phyloP scores from a whole-genome alignment of 352 stramenopile genomes.

The Pythium vanterpoolii region DNA sequence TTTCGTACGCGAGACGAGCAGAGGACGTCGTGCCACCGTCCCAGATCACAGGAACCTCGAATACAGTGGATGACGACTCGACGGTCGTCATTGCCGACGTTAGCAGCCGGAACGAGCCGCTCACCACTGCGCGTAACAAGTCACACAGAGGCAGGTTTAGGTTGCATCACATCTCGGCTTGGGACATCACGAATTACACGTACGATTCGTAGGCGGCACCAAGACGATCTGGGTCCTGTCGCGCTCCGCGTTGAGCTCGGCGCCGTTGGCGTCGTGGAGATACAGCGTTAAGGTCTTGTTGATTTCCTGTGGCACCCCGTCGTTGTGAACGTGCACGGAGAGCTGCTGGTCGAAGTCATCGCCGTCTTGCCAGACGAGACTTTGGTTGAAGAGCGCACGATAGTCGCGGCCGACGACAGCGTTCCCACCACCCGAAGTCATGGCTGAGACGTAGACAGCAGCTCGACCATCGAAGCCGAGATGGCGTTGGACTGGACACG shows the following conservation, averaged over 20 bases:
- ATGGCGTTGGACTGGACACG: constrained; percentile 51
- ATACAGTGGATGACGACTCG: constrained; percentile 25
- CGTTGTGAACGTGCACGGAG: constrained; percentile 62
- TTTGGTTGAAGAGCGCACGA: constrained; percentile 56
- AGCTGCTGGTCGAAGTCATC: constrained; percentile 66
- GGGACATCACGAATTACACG: too few relatives aligned
- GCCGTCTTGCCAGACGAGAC: constrained; percentile 73
- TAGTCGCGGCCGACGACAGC: constrained; percentile 56
- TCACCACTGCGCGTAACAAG: constrained; percentile 36
- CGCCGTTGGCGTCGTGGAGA: constrained; percentile 57
- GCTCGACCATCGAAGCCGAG: constrained; percentile 56
- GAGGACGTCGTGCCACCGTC: constrained; percentile 45
- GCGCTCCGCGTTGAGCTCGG: constrained; percentile 45
- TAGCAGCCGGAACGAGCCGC: constrained; percentile 53
- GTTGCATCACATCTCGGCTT: background rate
- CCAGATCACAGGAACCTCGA: constrained; percentile 60
- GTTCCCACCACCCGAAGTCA: constrained; percentile 31
- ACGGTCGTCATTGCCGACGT: constrained; percentile 26
- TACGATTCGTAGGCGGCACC: constrained; percentile 51
- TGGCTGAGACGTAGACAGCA: constrained; percentile 59
- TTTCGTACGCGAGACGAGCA: constrained; percentile 40
- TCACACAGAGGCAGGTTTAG: background rate
- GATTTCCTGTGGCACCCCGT: constrained; percentile 44
- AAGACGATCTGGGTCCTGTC: constrained; percentile 46
- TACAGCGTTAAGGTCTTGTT: constrained; percentile 51